Evolutionary conservation across 2,329 filamentous ascomycete species (phyloP).

Genomic region (Clarireedia paspali): DNA sequence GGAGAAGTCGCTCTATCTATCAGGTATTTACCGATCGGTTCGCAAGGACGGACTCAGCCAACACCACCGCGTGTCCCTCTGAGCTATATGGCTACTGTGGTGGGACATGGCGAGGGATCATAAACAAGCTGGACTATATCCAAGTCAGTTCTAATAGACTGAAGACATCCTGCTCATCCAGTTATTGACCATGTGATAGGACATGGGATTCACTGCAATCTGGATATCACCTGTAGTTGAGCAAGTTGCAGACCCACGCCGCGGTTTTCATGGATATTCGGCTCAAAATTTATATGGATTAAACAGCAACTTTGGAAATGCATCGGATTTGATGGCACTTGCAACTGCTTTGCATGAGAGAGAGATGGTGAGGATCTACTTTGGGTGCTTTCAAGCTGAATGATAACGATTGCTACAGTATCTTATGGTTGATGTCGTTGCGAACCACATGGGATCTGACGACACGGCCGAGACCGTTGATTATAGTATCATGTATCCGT

Average conservation of each 20-base stretch:
- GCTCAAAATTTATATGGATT: slow-evolving; percentile 38
- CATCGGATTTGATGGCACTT: slow-evolving; percentile 38
- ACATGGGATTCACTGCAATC: slow-evolving; percentile 17
- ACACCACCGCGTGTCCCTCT: slow-evolving; percentile 19
- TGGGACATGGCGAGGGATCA: slow-evolving; percentile 36
- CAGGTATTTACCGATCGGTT: slow-evolving; percentile 30
- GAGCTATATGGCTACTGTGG: slow-evolving; percentile 37
- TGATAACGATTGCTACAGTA: slow-evolving; percentile 26
- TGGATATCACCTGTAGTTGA: slow-evolving; percentile 39
- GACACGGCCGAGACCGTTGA: slow-evolving; percentile 30
- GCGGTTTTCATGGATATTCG: slow-evolving; percentile 40
- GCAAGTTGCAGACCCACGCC: slow-evolving; percentile 30
- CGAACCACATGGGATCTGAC: slow-evolving; percentile 38
- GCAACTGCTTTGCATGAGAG: slow-evolving; percentile 36
- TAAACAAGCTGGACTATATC: slow-evolving; percentile 36
- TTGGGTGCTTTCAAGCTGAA: neutral
- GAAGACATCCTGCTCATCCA: slow-evolving; percentile 8
- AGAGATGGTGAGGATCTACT: slow-evolving; percentile 28
- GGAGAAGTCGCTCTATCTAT: slow-evolving; percentile 3
- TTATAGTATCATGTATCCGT: slow-evolving; percentile 32
- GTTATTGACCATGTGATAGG: slow-evolving; percentile 26
- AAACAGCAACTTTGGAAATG: slow-evolving; percentile 42
- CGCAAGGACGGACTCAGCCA: slow-evolving; percentile 33
- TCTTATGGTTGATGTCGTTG: slow-evolving; percentile 44
- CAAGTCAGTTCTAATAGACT: slow-evolving; percentile 16